Evolutionary conservation across 257 asterid species (phyloP).

Genomic region (Nicotiana obtusifolia): DNA sequence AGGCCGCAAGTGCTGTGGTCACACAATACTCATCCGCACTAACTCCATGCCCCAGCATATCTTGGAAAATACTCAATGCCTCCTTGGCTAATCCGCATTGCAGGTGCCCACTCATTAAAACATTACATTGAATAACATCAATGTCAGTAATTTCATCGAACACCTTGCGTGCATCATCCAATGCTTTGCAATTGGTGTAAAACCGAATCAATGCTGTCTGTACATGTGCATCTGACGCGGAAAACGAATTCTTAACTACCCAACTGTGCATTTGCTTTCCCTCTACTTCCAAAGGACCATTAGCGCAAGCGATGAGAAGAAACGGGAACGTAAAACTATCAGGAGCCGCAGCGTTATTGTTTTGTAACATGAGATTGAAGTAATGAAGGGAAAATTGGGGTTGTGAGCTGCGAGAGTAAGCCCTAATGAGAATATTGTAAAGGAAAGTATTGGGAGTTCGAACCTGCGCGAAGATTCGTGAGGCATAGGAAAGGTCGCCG

Average conservation of each 20-base stretch:
- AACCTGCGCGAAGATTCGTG: slow-evolving; percentile 45
- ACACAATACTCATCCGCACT: slow-evolving; percentile 65
- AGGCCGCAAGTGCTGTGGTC: slow-evolving; percentile 54
- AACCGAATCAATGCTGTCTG: slow-evolving; percentile 61
- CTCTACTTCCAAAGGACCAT: slow-evolving; percentile 25
- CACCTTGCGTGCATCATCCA: slow-evolving; percentile 43
- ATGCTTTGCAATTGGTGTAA: slow-evolving; percentile 40
- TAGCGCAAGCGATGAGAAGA: slow-evolving; percentile 62
- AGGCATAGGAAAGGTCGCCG: slow-evolving; percentile 51
- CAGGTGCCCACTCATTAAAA: slow-evolving; percentile 60
- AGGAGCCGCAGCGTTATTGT: slow-evolving; percentile 27
- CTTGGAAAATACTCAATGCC: slow-evolving; percentile 38
- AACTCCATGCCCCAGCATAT: slow-evolving; percentile 46
- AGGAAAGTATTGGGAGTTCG: slow-evolving; percentile 54
- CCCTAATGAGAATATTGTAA: slow-evolving; percentile 67
- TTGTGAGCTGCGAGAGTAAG: slow-evolving; percentile 31
- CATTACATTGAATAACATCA: slow-evolving; percentile 67
- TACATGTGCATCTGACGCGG: slow-evolving; percentile 36
- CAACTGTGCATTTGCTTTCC: slow-evolving; percentile 50
- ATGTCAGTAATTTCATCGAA: slow-evolving; percentile 40
- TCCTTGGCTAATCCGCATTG: slow-evolving; percentile 37
- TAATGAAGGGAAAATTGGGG: slow-evolving; percentile 38
- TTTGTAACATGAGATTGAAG: slow-evolving; percentile 26
- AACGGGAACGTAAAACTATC: slow-evolving; percentile 69
- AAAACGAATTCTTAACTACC: slow-evolving; percentile 49